Evolutionary conservation across 1,284 basidiomycete genomes (phyloP).

Genomic region (Ganoderma lucidum): DNA sequence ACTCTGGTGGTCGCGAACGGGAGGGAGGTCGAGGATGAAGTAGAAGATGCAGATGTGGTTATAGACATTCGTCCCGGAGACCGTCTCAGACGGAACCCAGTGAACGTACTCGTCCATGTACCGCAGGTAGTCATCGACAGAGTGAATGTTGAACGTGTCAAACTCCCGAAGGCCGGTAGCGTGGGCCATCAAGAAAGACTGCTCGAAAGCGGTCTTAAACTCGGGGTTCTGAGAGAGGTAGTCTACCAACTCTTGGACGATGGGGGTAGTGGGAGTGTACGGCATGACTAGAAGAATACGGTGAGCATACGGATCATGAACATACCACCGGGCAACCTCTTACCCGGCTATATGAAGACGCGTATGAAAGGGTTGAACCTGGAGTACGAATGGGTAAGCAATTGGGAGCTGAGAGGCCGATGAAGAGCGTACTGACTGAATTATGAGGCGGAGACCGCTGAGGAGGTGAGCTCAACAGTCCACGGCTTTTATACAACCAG

Average conservation of each 20-base stretch:
- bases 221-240: conserved; percentile 22
- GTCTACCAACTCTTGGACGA: conserved; percentile 30
- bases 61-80: conserved; percentile 25
- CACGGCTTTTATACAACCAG: neutral
- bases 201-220: conserved; percentile 27
- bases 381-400: neutral
- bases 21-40: conserved; percentile 29
- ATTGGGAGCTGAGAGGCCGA: neutral
- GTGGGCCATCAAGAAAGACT: conserved; percentile 22
- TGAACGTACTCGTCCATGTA: conserved; percentile 26
- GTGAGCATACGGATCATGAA: neutral
- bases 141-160: conserved; percentile 26
- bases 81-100: conserved; percentile 30
- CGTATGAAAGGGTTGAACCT: neutral
- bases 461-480: neutral
- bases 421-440: neutral
- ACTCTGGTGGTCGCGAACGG: conserved; percentile 24
- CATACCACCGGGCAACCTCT: neutral
- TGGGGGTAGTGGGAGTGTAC: conserved; percentile 10
- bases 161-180: conserved; percentile 25
- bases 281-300: neutral
- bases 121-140: conserved; percentile 29
- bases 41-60: conserved; percentile 34
- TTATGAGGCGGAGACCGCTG: neutral
- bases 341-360: neutral